These are phyloP conservation scores for Starmerella riodocensis DNA, from an alignment of 805 yeast genomes.

Conservation along the genomic window DNA sequence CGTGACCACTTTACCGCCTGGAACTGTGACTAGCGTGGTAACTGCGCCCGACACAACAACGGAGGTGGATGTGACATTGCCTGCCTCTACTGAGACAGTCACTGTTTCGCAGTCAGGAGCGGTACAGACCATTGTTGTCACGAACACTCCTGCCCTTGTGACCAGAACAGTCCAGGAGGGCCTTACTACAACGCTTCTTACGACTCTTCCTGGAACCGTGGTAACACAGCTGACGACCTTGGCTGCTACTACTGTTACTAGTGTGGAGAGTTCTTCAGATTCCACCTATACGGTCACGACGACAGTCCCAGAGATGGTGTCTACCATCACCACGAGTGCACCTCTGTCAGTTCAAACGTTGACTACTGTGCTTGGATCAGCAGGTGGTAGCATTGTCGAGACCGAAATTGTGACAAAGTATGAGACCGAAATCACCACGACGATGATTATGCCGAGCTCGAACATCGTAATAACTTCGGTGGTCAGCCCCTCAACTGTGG, in stretches of 20 bases:
- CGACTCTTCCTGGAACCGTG: conserved; percentile 10
- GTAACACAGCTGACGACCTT: conserved; percentile 2
- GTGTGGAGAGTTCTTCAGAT: not conserved
- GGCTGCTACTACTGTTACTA: conserved; percentile 3
- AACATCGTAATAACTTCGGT: conserved; percentile 3
- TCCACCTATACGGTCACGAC: conserved; percentile 4
- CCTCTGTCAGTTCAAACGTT: conserved; percentile 2
- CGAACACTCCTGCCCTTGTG: conserved; percentile 12
- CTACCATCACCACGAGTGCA: conserved; percentile 2
- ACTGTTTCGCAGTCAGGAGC: conserved; percentile 6
- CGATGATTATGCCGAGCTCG: conserved; percentile 4
- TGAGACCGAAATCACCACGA: conserved; percentile 7
- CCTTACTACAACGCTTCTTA: not conserved
- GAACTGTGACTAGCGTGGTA: conserved; percentile 5
- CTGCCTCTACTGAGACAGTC: conserved; percentile 1
- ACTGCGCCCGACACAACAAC: conserved; percentile 6
- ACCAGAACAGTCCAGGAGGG: conserved; percentile 5
- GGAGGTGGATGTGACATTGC: conserved; percentile 2
- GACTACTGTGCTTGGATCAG: not conserved
- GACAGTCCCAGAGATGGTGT: conserved; percentile 2
- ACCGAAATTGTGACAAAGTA: conserved; percentile 5
- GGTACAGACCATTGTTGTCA: conserved; percentile 9
- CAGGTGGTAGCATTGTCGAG: conserved; percentile 4
- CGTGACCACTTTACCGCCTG: conserved; percentile 3
- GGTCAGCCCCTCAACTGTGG: conserved; percentile 4